Base-by-base conservation (phyloP, 371 early-diverging fungal genomes). In the Syncephalastrum sp. region DNA sequence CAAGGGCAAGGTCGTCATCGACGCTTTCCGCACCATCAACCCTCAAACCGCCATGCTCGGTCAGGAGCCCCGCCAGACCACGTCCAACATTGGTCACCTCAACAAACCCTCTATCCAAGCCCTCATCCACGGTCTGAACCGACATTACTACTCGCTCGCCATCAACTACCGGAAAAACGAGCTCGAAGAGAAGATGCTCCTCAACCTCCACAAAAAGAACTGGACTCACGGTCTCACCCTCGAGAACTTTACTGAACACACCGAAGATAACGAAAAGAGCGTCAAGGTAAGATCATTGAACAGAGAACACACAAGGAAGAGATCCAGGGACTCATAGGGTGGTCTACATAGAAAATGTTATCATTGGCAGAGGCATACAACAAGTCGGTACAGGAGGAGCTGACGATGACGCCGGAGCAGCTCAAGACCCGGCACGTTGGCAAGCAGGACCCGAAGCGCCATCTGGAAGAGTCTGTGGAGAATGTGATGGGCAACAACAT, bases 1-100 rank as follows among this genome's bases (percentile, higher is more conserved):
- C 51, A 99, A 99, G 70, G 99, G 99, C 61, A 99, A 99, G 72
- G 99, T 99, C 4, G 99, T 99, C 14, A 99, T 99, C 74, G 99
- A 99, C 77, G 99, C 99, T 16, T 99, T 99, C 88, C 91, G 99
- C 42, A 79, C 95, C 41, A 99, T 99, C 69, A 92, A 93, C 66
- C 89, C 97, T 46, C 92, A 96, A 66, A 82, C 87, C 15, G 79
- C 90, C 4, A 91, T 96, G 81, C 77, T 93, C 17, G 93, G 93
- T 23, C 91, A 92, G 68, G 99, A 99, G 64, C 95, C 99, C n/a
- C 91, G 99, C 27, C 99, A 99, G 72, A 95, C 97, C 0, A 99
- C 99, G 4, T 95, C 96, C 4, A 99, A 99, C 78, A 95, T 99
- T 74, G 99, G 99, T n/a, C 96, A 97, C 69, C 80, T 99, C 64